These are phyloP conservation scores for Penicillium nucicola DNA, from an alignment of 495 filamentous ascomycete species.

Conservation along the genomic window DNA sequence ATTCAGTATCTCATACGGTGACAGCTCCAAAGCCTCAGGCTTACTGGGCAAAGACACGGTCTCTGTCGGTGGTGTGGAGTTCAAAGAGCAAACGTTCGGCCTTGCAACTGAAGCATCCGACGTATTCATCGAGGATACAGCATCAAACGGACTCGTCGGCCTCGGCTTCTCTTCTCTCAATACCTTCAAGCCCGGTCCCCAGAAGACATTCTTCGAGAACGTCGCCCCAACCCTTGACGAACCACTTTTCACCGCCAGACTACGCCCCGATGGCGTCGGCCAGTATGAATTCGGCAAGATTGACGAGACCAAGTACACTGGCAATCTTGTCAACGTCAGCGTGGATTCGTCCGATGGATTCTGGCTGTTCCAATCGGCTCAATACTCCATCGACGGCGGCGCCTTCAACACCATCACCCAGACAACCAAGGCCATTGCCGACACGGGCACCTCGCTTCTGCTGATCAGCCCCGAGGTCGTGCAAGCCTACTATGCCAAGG, in stretches of 20 bases:
- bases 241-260: conserved; percentile 70
- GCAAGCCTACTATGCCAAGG: conserved; percentile 58
- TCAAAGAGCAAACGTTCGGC: conserved; percentile 66
- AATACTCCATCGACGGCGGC: conserved; percentile 53
- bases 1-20: conserved; percentile 74
- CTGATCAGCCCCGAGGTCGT: conserved; percentile 62
- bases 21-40: conserved; percentile 64
- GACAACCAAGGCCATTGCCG: conserved; percentile 55
- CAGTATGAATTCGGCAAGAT: conserved; percentile 77
- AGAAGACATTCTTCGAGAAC: conserved; percentile 84
- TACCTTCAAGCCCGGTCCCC: conserved; percentile 60
- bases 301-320: conserved; percentile 62
- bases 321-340: conserved; percentile 58
- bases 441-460: conserved; percentile 72
- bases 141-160: conserved; percentile 72
- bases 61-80: conserved; percentile 67
- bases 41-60: conserved; percentile 71
- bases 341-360: conserved; percentile 65
- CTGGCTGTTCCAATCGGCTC: conserved; percentile 67
- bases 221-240: conserved; percentile 57
- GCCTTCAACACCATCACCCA: conserved; percentile 23
- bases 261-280: conserved; percentile 58
- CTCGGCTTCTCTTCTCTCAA: conserved; percentile 75
- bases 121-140: conserved; percentile 59
- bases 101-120: conserved; percentile 61